These are phyloP conservation scores for Cutaneotrichosporon spelunceum DNA, from an alignment of 1,284 basidiomycete genomes.

Conservation along the genomic window DNA sequence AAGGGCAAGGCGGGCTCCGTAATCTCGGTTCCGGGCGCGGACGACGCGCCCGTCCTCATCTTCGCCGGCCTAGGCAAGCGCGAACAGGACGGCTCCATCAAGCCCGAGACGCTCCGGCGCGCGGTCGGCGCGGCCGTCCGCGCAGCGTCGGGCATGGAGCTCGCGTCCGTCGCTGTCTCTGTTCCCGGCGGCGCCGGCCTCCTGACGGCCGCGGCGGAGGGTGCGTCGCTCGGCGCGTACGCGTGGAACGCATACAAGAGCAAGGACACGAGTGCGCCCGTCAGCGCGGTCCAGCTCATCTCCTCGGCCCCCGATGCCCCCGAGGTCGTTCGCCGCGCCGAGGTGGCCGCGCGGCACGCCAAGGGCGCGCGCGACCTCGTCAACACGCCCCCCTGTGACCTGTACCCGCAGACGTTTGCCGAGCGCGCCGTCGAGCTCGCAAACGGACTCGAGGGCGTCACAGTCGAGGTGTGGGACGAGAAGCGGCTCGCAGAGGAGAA, in stretches of 20 bases:
- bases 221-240: conserved; percentile 22
- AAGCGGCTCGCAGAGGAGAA: conserved; percentile 14
- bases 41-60: conserved; percentile 14
- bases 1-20: conserved; percentile 10
- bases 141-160: conserved; percentile 12
- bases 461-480: conserved; percentile 23
- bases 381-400: conserved; percentile 19
- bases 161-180: conserved; percentile 13
- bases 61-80: conserved; percentile 20
- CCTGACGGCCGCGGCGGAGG: conserved; percentile 21
- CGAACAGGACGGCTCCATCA: conserved; percentile 6
- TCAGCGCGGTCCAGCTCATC: conserved; percentile 15
- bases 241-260: conserved; percentile 24
- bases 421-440: conserved; percentile 13
- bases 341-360: conserved; percentile 18
- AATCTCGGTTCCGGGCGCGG: conserved; percentile 12
- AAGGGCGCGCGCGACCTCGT: conserved; percentile 22
- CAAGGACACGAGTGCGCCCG: conserved; percentile 17
- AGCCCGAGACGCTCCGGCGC: conserved; percentile 19
- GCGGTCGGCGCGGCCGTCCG: conserved; percentile 17
- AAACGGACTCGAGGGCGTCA: conserved; percentile 12
- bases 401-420: conserved; percentile 18
- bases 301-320: conserved; percentile 1
- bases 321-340: conserved; percentile 14
- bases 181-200: conserved; percentile 15